A percentile compares a stretch with the other conserved stretches of the same genome.
These are phyloP conservation scores for Colletotrichum coccodes DNA, from an alignment of 2,329 filamentous ascomycete species.

Conservation along the genomic window DNA sequence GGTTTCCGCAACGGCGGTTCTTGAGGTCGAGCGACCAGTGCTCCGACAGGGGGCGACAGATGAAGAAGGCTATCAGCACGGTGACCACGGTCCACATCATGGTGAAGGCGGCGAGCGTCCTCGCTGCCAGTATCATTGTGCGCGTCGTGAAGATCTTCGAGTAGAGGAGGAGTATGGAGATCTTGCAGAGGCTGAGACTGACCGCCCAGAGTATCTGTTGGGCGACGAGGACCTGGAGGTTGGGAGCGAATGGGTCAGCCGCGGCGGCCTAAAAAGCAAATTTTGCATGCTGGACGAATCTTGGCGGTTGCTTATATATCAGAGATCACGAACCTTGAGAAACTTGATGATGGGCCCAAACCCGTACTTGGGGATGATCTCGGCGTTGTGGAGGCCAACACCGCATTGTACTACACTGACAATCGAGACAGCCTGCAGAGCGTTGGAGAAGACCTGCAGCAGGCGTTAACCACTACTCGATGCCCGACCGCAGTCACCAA, in stretches of 20 bases:
- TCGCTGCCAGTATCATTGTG: slow-evolving; percentile 37
- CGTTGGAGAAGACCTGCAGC: slow-evolving; percentile 22
- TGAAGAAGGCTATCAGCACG: slow-evolving; percentile 43
- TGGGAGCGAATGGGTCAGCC: not conserved
- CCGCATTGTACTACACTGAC: slow-evolving; percentile 24
- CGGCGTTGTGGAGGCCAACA: slow-evolving; percentile 20
- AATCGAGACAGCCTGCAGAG: slow-evolving; percentile 22
- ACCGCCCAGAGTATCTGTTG: slow-evolving; percentile 45
- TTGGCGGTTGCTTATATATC: not conserved
- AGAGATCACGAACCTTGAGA: slow-evolving; percentile 16
- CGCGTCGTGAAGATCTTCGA: slow-evolving; percentile 40
- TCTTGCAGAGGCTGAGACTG: slow-evolving; percentile 41
- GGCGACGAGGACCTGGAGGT: slow-evolving; percentile 33
- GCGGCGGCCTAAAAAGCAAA: no score
- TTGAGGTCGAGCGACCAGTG: slow-evolving; percentile 42
- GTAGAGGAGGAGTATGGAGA: slow-evolving; percentile 44
- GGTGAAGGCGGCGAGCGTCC: slow-evolving; percentile 39
- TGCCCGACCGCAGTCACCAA: not conserved
- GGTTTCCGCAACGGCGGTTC: slow-evolving; percentile 38
- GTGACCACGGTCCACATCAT: slow-evolving; percentile 39
- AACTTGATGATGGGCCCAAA: slow-evolving; percentile 21
- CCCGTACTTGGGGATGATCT: slow-evolving; percentile 24
- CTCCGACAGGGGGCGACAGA: slow-evolving; percentile 48
- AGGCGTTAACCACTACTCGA: no score
- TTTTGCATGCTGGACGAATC: no score